Conservation (phyloP, 371 early-diverging fungal species). For the Rhizopus sp. region DNA sequence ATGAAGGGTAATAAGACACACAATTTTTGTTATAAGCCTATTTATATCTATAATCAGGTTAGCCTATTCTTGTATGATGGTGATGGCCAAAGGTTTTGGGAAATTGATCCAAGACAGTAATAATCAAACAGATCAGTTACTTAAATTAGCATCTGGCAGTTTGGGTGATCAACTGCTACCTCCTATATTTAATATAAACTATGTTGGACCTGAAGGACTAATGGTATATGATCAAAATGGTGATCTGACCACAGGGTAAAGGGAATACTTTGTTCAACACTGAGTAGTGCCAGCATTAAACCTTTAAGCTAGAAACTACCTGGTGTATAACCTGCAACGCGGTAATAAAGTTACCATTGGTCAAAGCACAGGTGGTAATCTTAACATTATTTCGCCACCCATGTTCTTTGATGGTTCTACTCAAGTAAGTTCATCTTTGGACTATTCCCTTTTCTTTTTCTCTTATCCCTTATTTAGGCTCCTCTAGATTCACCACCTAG, state of each 20-base stretch:
- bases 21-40: background rate
- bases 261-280: background rate
- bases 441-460: background rate
- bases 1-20: constrained; percentile 51
- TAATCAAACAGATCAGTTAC: constrained; percentile 41
- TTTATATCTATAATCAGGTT: constrained; percentile 23
- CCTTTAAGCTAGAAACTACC: constrained; percentile 44
- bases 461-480: constrained; percentile 22
- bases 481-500: constrained; percentile 60
- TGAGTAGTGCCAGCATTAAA: background rate
- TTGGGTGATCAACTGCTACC: constrained; percentile 47
- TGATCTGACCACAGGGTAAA: constrained; percentile 54
- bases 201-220: constrained; percentile 62
- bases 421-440: constrained; percentile 20
- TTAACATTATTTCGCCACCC: constrained; percentile 43
- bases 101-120: constrained; percentile 38
- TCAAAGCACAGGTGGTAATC: constrained; percentile 45
- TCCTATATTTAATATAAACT: constrained; percentile 54
- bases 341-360: constrained; percentile 44
- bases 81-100: constrained; percentile 55
- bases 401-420: constrained; percentile 59
- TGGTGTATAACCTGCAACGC: constrained; percentile 56
- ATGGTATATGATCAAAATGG: constrained; percentile 59
- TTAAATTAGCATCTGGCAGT: constrained; percentile 38
- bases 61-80: constrained; percentile 64